A percentile compares a stretch with the other conserved stretches of the same genome.
These are phyloP conservation scores for Rhodotorula toruloides DNA, from an alignment of 768 basidiomycete species.

Conservation along the genomic window DNA sequence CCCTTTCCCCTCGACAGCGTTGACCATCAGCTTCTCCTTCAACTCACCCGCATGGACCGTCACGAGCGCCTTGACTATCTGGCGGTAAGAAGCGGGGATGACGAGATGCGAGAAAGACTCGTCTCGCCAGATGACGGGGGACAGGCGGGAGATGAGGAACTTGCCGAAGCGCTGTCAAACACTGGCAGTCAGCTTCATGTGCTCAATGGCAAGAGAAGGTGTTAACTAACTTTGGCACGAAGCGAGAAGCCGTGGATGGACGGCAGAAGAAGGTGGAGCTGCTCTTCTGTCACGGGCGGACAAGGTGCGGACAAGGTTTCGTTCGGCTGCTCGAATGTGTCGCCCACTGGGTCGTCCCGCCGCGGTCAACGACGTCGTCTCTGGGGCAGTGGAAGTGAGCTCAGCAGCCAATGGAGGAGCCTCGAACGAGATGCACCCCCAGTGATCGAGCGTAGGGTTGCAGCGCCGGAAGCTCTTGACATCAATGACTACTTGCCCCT, in stretches of 20 bases:
- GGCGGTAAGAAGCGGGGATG: conserved; percentile 13
- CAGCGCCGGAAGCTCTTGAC: conserved; percentile 1
- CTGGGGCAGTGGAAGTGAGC: no score
- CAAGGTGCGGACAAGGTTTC: no score
- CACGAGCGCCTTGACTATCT: conserved; percentile 10
- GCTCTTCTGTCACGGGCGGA: neutral
- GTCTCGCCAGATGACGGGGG: neutral
- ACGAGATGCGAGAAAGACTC: conserved; percentile 11
- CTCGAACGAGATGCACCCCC: no score
- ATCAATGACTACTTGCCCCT: conserved; percentile 3
- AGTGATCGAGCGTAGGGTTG: conserved; percentile 5
- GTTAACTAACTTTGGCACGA: neutral
- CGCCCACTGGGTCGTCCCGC: no score
- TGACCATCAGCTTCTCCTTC: neutral
- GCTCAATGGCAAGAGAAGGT: no score
- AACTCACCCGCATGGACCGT: conserved; percentile 1
- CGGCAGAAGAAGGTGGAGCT: neutral
- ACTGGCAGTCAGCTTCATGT: neutral
- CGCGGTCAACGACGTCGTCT: neutral
- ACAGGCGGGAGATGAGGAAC: conserved; percentile 8
- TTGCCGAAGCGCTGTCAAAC: conserved; percentile 7
- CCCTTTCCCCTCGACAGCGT: conserved; percentile 24
- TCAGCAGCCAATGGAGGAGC: no score
- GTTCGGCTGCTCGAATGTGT: no score
- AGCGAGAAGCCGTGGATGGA: conserved; percentile 12